Percentiles rank a stretch among this genome's conserved stretches.
phyloP scores from a whole-genome alignment of 345 rosid species.

The Sonneratia alba region DNA sequence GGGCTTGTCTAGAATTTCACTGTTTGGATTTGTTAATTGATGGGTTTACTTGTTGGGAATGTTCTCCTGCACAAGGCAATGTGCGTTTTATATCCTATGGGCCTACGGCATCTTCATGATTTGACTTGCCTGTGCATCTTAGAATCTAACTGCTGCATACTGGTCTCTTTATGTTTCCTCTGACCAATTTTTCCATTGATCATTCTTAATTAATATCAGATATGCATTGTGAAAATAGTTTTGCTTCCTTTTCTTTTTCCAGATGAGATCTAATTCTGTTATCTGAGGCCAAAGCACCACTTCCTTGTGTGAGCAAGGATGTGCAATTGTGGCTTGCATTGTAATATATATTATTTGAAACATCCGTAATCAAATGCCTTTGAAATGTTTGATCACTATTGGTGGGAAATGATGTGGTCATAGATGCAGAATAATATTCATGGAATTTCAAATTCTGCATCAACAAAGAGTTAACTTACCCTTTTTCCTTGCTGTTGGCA shows the following conservation, averaged over 20 bases:
- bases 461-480: no score
- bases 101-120: not conserved
- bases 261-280: no score
- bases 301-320: no score
- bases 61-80: not conserved
- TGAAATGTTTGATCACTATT: not conserved
- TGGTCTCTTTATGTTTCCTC: no score
- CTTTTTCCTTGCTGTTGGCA: conserved; percentile 28
- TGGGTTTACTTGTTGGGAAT: not conserved
- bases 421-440: not conserved
- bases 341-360: no score
- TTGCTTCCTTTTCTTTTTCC: no score
- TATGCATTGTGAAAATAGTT: no score
- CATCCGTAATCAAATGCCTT: no score
- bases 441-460: not conserved
- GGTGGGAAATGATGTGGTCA: not conserved
- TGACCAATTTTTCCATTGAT: no score
- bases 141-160: not conserved
- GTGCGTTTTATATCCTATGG: not conserved
- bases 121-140: not conserved
- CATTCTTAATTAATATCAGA: no score
- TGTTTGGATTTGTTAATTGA: not conserved
- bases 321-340: not conserved
- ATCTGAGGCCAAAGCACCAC: no score
- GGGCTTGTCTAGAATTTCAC: not conserved